Base-by-base conservation (phyloP, 2,329 filamentous ascomycete genomes). In the Aspergillus uvarum region DNA sequence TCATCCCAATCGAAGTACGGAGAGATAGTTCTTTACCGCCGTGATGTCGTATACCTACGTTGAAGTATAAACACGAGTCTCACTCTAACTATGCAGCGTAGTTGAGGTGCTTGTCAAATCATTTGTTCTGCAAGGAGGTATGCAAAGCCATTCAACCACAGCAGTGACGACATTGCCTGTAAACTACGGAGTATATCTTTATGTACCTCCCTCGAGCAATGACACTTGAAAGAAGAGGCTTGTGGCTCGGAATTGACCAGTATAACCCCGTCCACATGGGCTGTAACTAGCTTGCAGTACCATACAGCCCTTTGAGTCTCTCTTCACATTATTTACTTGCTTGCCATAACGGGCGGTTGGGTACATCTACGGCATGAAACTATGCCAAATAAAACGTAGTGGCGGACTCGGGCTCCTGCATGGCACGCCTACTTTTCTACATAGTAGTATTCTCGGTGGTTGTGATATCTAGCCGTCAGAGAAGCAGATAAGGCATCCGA, bases 281-380 rank as follows among this genome's bases (percentile, higher is more conserved):
- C 38, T 44, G 32, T 31, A 6, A 12, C 31, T 5, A 44, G 44
- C 47, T n/a, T 60, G 60, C 60, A 60, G 58, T 59, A 63, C 62
- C 60, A 60, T 47, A 64, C 60, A 58, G 58, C 58, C 38, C 12
- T 53, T 51, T 62, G 38, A 16, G 38, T 44, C 38, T 44, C 38
- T 44, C 38, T 44, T 16, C 26, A 29, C 26, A 29, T 29, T 29
- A 29, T 29, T 29, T 29, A 29, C 26, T 29, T 22, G 11, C 35
- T 5, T 16, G 14, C 58, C 62, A 60, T 51, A 22, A 50, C 56
- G 58, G 55, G 58, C 54, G 50, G 53, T 55, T 55, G 53, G 53
- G 53, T 55, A 55, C 53, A 48, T 48, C 42, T 55, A 47, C 44
- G 38, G 14, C 38, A 16, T 44, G 14, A 6, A 19, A 44, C 38